Evolutionary conservation across 1,284 basidiomycete genomes (phyloP).

Genomic region (Ustilago shanxiensis): DNA sequence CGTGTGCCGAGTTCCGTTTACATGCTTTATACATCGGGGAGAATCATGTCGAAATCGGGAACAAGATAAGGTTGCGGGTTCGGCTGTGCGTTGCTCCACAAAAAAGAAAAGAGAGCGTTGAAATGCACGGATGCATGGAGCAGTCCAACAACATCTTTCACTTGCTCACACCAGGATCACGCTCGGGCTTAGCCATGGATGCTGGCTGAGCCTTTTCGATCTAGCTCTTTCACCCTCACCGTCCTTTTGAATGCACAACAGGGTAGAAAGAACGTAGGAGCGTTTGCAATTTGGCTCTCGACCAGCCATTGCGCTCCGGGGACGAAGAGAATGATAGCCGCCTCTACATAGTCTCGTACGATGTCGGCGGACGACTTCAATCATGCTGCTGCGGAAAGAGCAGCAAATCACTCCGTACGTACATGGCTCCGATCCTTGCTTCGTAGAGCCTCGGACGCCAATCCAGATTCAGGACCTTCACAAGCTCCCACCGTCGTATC

Average conservation of each 20-base stretch:
- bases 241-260: not conserved
- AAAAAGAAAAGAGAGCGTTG: not conserved
- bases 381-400: constrained; percentile 6
- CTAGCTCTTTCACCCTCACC: not conserved
- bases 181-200: not conserved
- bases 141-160: constrained; percentile 1
- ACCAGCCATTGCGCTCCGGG: not conserved
- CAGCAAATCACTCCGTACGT: constrained; percentile 24
- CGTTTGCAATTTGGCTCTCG: not conserved
- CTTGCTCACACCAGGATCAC: not conserved
- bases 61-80: constrained; percentile 16
- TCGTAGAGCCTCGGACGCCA: constrained; percentile 16
- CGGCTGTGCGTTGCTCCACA: not conserved
- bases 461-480: constrained; percentile 6
- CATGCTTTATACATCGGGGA: too few species aligned
- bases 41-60: too few species aligned
- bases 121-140: constrained; percentile 25
- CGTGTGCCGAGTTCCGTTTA: constrained; percentile 20
- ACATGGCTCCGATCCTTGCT: constrained; percentile 39
- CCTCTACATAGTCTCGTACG: not conserved
- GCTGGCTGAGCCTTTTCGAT: not conserved
- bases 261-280: not conserved
- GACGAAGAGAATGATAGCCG: not conserved
- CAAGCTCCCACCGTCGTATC: not conserved
- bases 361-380: constrained; percentile 21